Percentiles rank a stretch among this genome's conserved stretches.
Conservation (phyloP, 768 basidiomycete genomes). For the Mycena haematopus region DNA sequence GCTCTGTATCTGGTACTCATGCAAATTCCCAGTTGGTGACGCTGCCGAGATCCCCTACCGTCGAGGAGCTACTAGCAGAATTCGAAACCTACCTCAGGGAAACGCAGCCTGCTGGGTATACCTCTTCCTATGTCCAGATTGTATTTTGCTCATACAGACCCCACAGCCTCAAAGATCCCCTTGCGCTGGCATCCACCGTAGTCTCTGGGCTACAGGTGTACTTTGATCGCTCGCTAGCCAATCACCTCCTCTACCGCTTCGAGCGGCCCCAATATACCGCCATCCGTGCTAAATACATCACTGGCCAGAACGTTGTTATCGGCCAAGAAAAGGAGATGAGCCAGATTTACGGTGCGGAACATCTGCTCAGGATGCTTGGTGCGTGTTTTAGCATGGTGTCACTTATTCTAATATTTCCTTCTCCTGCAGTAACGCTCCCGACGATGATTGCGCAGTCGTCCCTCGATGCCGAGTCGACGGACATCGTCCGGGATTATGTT, state of each 20-base stretch:
- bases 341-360: constrained; percentile 92
- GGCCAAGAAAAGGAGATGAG: constrained; percentile 87
- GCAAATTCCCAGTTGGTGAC: constrained; percentile 70
- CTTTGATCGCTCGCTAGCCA: constrained; percentile 91
- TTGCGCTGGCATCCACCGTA: constrained; percentile 77
- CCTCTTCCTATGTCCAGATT: constrained; percentile 16
- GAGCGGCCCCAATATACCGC: constrained; percentile 93
- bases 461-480: constrained; percentile 89
- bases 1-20: constrained; percentile 4
- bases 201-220: constrained; percentile 87
- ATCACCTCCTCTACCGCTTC: constrained; percentile 91
- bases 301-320: constrained; percentile 71
- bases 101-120: constrained; percentile 56
- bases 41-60: constrained; percentile 81
- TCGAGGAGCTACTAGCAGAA: constrained; percentile 76
- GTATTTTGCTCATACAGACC: background rate
- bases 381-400: constrained; percentile 33
- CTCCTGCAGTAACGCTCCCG: constrained; percentile 80
- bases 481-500: constrained; percentile 85
- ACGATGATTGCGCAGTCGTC: constrained; percentile 87
- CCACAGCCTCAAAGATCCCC: constrained; percentile 70
- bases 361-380: constrained; percentile 92
- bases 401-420: background rate
- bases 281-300: constrained; percentile 73
- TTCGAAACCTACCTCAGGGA: constrained; percentile 71